A percentile compares a stretch with the other conserved stretches of the same genome.
Evolutionary conservation across 2,329 filamentous ascomycete genomes (phyloP).

Genomic region (Diaporthe ilicicola): DNA sequence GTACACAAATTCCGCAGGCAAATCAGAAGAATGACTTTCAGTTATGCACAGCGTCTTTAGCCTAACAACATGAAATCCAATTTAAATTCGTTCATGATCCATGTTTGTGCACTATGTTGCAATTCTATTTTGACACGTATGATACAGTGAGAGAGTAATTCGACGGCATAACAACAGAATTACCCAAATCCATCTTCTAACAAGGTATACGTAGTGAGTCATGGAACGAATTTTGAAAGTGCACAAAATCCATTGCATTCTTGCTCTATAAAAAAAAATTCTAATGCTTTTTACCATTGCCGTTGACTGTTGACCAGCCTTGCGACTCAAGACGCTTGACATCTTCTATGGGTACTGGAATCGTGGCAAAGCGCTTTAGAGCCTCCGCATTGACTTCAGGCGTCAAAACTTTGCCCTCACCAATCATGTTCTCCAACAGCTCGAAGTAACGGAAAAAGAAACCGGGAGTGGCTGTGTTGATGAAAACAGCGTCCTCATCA

Average conservation of each 20-base stretch:
- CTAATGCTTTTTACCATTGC: neutral
- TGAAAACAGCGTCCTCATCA: constrained; percentile 2
- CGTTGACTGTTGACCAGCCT: neutral
- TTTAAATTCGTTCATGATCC: no score
- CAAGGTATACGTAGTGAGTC: neutral
- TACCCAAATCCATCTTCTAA: no score
- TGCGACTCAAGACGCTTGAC: neutral
- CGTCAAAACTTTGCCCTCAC: neutral
- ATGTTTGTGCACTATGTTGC: no score
- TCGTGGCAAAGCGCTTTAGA: neutral
- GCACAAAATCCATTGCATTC: neutral
- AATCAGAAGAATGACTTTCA: no score
- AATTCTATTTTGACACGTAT: no score
- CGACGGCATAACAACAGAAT: no score
- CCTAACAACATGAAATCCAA: no score
- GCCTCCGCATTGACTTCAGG: constrained; percentile 3
- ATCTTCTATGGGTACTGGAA: neutral
- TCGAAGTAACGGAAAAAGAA: constrained; percentile 10
- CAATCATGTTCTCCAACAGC: constrained; percentile 3
- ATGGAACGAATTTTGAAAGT: neutral
- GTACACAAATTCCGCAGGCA: no score
- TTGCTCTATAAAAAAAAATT: neutral
- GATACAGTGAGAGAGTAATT: no score
- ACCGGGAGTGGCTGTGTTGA: neutral
- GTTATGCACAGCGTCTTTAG: no score